Percentiles rank a stretch among this genome's conserved stretches.
Conservation (phyloP, 495 filamentous ascomycete genomes). For the Aspergillus wentii region DNA sequence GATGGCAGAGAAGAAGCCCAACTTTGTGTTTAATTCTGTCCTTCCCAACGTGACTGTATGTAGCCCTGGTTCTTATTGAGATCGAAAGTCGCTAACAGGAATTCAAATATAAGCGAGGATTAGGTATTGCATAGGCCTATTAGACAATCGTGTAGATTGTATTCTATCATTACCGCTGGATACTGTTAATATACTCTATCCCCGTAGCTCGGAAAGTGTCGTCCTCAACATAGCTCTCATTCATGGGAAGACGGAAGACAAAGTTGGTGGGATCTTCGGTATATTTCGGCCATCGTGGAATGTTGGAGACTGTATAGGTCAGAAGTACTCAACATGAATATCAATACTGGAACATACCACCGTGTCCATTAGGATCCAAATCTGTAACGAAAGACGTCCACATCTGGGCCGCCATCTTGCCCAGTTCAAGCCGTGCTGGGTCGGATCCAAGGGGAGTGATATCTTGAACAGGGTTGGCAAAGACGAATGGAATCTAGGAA, state of each 20-base stretch:
- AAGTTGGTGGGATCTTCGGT: conserved; percentile 18
- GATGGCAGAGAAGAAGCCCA: conserved; percentile 38
- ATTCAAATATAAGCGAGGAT: too few relatives aligned
- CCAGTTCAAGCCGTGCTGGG: conserved; percentile 24
- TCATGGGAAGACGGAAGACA: conserved; percentile 27
- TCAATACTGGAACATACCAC: conserved; percentile 15
- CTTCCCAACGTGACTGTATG: conserved; percentile 37
- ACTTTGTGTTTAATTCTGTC: conserved; percentile 44
- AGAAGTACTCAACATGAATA: too few relatives aligned
- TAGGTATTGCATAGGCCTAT: too few relatives aligned
- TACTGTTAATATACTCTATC: conserved; percentile 27
- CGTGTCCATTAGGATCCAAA: conserved; percentile 44
- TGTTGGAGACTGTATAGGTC: conserved; percentile 12
- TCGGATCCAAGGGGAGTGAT: conserved; percentile 27
- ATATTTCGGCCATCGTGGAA: conserved; percentile 26
- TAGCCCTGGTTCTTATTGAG: too few relatives aligned
- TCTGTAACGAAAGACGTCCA: conserved; percentile 52
- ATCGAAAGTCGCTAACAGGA: too few relatives aligned
- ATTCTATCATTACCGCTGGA: conserved; percentile 17
- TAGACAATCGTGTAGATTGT: too few relatives aligned
- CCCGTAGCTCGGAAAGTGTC: conserved; percentile 26
- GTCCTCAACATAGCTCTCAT: conserved; percentile 26
- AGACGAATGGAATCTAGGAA: conserved; percentile 36
- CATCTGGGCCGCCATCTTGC: conserved; percentile 42
- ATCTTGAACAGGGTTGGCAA: conserved; percentile 46